These are phyloP conservation scores for Monosporascus sp. DNA, from an alignment of 2,329 filamentous ascomycete species.

Conservation along the genomic window DNA sequence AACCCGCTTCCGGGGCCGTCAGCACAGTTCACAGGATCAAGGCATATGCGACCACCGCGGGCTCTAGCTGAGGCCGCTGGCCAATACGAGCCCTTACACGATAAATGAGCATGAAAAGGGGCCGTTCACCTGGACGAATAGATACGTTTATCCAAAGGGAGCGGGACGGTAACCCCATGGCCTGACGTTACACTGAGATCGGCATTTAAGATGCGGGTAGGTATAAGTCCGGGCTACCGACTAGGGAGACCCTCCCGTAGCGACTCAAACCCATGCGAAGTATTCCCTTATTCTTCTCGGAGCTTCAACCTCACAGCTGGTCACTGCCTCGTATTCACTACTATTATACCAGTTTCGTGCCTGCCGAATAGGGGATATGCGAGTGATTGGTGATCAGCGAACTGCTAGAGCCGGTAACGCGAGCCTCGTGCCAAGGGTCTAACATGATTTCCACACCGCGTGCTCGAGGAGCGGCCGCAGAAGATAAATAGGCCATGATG, in stretches of 20 bases:
- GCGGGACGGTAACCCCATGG: slow-evolving; percentile 23
- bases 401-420: not conserved
- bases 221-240: slow-evolving; percentile 6
- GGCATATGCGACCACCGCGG: not conserved
- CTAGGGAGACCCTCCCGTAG: slow-evolving; percentile 4
- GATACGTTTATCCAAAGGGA: slow-evolving; percentile 45
- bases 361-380: not conserved
- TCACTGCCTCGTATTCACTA: not conserved
- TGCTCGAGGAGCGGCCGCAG: not conserved
- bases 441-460: not conserved
- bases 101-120: slow-evolving; percentile 34
- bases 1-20: not conserved
- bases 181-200: slow-evolving; percentile 15
- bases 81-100: not conserved
- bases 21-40: not conserved
- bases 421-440: slow-evolving; percentile 6
- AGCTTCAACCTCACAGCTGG: not conserved
- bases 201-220: slow-evolving; percentile 11
- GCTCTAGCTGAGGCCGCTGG: not conserved
- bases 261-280: not conserved
- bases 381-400: not conserved
- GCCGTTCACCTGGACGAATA: slow-evolving; percentile 56
- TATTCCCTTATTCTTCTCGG: too few relatives aligned
- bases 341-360: not conserved
- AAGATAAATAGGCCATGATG: slow-evolving; percentile 5